Conservation (phyloP, 768 basidiomycete genomes). For the Dacryopinax primogenitus region DNA sequence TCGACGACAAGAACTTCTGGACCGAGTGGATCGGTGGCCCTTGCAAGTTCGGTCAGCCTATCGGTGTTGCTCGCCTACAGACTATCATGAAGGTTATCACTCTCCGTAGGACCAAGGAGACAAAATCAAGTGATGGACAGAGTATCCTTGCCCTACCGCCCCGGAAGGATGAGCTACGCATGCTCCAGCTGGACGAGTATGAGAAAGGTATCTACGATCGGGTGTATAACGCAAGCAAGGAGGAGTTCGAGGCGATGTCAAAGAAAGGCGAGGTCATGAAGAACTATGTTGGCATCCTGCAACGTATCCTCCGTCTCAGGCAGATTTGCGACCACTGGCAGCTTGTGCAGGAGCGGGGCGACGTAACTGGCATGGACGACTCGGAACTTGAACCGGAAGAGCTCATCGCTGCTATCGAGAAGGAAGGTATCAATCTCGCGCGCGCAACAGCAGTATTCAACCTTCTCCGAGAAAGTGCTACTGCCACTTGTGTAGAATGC, state of each 20-base stretch:
- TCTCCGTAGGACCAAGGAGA: slow-evolving; percentile 90
- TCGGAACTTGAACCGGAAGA: slow-evolving; percentile 58
- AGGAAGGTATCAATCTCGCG: slow-evolving; percentile 60
- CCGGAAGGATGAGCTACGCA: slow-evolving; percentile 75
- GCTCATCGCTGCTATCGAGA: slow-evolving; percentile 56
- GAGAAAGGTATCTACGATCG: slow-evolving; percentile 80
- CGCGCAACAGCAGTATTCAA: slow-evolving; percentile 71
- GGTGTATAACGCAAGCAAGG: slow-evolving; percentile 81
- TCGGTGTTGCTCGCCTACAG: slow-evolving; percentile 87
- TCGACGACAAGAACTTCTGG: slow-evolving; percentile 89
- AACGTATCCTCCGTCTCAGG: slow-evolving; percentile 87
- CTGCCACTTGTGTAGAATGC: slow-evolving; percentile 82
- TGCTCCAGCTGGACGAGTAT: slow-evolving; percentile 66
- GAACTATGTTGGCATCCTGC: slow-evolving; percentile 94
- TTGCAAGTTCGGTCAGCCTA: slow-evolving; percentile 77
- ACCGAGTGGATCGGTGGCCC: slow-evolving; percentile 85
- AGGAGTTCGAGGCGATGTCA: slow-evolving; percentile 77
- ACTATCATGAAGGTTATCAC: slow-evolving; percentile 96
- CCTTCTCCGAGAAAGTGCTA: slow-evolving; percentile 74
- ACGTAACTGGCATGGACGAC: slow-evolving; percentile 33
- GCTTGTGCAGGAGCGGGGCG: slow-evolving; percentile 52
- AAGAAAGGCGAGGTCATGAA: slow-evolving; percentile 90
- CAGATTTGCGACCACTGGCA: slow-evolving; percentile 97
- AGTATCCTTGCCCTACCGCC: slow-evolving; percentile 79
- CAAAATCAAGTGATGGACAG: slow-evolving; percentile 64